Evolutionary conservation across 805 yeast species (phyloP), one percentile per base, ranked within the genome.

Genomic region (Candida manassasensis): DNA sequence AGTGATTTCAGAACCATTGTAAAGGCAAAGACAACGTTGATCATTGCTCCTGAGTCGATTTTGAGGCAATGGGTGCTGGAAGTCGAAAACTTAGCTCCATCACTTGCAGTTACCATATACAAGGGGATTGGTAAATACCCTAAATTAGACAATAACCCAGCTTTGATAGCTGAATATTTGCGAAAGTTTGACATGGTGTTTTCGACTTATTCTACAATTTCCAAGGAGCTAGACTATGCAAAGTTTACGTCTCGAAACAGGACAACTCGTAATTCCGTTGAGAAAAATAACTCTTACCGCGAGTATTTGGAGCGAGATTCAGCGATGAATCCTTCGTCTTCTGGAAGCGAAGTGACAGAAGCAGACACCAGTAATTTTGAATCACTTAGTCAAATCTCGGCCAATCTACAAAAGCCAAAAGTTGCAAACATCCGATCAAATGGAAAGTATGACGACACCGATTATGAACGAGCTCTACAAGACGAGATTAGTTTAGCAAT

Each of bases 51-150:
- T 0, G 81, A 79, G 22, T 77, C 95, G 0, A 86, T 93, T 40
- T 56, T 84, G 13, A 67, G 75, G 19, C 98, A 93, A 54, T 93
- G 98, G 98, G 67, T 71, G 1, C 78, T 77, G 15, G 98, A 90
- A 60, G 67, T 89, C 5, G 47, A 52, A 4, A 63, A 61, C 18
- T 49, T 73, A 4, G 79, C 88, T 0, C 84, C 93, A 0, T 52
- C 67, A 3, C 57, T 89, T 24, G 72, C 68, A 7, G 75, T 84
- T 0, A 71, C 77, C 36, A 67, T 77, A 3, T 89, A 90, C 57
- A 63, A 64, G 21, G 96, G 95, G 0, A 39, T 64, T 8, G 52
- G 46, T 19, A 50, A 52, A 11, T 56, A 57, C 32, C 52, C 57
- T 1, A 45, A 43, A 24, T 41, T 53, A 10, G 42, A 45, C 8